A percentile compares a stretch with the other conserved stretches of the same genome.
These are phyloP conservation scores for Neonectria punicea DNA, from an alignment of 2,329 filamentous ascomycete species.

Conservation along the genomic window DNA sequence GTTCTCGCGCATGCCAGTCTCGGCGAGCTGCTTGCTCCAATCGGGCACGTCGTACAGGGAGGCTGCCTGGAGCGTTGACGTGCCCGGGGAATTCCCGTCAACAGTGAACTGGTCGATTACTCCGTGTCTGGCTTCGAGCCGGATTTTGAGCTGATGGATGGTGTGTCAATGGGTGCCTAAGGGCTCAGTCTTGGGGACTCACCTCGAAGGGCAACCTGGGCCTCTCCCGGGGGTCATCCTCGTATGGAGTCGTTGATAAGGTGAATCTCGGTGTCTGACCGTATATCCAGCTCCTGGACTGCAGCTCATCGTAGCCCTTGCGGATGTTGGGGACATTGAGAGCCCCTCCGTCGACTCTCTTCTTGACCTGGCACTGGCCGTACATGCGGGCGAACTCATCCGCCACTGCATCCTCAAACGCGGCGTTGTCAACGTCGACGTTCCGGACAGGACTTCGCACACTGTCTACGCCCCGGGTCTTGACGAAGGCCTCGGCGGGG, in stretches of 20 bases:
- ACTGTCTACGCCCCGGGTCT: slow-evolving; percentile 88
- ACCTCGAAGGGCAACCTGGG: slow-evolving; percentile 61
- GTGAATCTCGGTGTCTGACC: slow-evolving; percentile 87
- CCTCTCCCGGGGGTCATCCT: slow-evolving; percentile 67
- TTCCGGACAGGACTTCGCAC: slow-evolving; percentile 88
- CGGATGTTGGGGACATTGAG: slow-evolving; percentile 61
- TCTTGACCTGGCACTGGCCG: slow-evolving; percentile 50
- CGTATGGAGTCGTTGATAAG: slow-evolving; percentile 70
- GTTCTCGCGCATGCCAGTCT: slow-evolving; percentile 38
- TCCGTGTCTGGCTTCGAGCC: slow-evolving; percentile 52
- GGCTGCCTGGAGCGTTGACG: slow-evolving; percentile 28
- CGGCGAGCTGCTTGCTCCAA: slow-evolving; percentile 40
- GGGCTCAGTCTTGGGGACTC: slow-evolving; percentile 28
- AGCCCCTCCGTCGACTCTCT: slow-evolving; percentile 60
- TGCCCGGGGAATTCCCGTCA: slow-evolving; percentile 27
- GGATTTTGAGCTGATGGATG: slow-evolving; percentile 43
- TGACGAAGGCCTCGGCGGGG: slow-evolving; percentile 80
- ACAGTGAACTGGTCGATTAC: slow-evolving; percentile 48
- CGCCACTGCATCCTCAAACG: slow-evolving; percentile 67
- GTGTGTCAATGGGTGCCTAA: slow-evolving; percentile 13
- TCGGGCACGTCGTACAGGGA: slow-evolving; percentile 41
- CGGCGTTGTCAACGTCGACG: slow-evolving; percentile 65
- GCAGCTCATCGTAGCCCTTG: slow-evolving; percentile 46
- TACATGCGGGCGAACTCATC: slow-evolving; percentile 77
- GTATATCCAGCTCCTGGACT: slow-evolving; percentile 81